phyloP scores from a whole-genome alignment of 305 asterid genomes.

The Stenogyne calaminthoides region DNA sequence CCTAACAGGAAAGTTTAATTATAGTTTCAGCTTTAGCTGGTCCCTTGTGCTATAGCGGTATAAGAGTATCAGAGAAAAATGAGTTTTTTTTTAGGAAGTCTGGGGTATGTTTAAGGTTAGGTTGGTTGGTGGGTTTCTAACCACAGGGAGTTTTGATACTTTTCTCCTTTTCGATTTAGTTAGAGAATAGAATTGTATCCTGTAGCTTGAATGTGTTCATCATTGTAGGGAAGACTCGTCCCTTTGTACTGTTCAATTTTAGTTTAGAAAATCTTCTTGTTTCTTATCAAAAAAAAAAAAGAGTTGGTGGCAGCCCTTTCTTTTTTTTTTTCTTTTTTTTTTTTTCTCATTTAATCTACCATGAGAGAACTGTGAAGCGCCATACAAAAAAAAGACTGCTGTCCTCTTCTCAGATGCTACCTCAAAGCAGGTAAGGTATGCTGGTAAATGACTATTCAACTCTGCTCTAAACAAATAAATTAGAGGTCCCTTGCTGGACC shows the following conservation, averaged over 20 bases:
- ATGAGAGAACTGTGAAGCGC: not conserved
- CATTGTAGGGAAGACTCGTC: not conserved
- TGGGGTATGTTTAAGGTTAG: not conserved
- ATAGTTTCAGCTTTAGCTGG: not conserved
- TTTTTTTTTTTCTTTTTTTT: not conserved
- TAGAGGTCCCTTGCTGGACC: slow-evolving; percentile 13
- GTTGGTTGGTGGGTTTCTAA: not conserved
- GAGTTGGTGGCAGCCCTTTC: not conserved
- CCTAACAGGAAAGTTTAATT: not conserved
- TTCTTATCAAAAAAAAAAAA: not conserved
- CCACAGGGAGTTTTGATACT: not conserved
- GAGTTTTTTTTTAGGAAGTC: not conserved
- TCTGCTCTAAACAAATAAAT: not conserved
- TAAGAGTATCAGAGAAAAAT: not conserved
- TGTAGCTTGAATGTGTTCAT: not conserved
- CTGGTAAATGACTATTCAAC: slow-evolving; percentile 5
- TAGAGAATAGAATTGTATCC: not conserved
- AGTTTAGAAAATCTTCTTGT: not conserved
- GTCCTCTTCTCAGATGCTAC: slow-evolving; percentile 16
- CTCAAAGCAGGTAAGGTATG: not conserved
- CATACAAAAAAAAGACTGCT: slow-evolving; percentile 5
- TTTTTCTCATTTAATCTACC: not conserved
- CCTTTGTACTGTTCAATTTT: not conserved
- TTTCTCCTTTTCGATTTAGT: not conserved
- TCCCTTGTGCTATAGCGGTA: not conserved